These are phyloP conservation scores for Apostasia shenzhenica DNA, from an alignment of 106 monocot species.

Conservation along the genomic window DNA sequence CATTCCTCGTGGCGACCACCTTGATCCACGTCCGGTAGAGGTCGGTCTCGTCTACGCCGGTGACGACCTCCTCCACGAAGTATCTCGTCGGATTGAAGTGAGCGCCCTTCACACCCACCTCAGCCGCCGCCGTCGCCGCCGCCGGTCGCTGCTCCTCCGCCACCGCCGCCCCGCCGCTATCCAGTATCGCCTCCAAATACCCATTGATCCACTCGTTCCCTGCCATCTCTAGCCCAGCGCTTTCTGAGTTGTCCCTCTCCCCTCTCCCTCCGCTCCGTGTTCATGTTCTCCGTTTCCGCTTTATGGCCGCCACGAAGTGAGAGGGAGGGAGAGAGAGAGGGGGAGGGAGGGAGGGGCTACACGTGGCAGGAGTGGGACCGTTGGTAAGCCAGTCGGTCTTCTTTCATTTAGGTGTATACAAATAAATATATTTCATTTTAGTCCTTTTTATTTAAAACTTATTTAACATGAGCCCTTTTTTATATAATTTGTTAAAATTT, in stretches of 20 bases:
- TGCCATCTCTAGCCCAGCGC: slow-evolving; percentile 27
- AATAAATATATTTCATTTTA: too few relatives aligned
- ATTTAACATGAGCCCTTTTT: too few relatives aligned
- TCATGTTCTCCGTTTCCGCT: background rate
- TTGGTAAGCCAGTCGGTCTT: background rate
- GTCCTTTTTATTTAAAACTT: too few relatives aligned
- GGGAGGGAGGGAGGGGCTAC: too few relatives aligned
- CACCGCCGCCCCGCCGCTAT: slow-evolving; percentile 43
- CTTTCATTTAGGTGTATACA: too few relatives aligned
- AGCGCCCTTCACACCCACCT: slow-evolving; percentile 16
- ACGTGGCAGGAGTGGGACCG: background rate
- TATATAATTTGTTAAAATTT: too few relatives aligned
- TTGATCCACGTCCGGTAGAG: slow-evolving; percentile 94
- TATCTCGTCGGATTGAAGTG: slow-evolving; percentile 91
- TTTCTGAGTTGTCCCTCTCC: background rate
- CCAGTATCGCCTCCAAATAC: slow-evolving; percentile 93
- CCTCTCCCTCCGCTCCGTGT: background rate
- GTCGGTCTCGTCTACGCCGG: slow-evolving; percentile 79
- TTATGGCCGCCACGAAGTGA: background rate
- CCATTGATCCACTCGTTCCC: slow-evolving; percentile 99
- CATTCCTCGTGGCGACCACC: slow-evolving; percentile 85
- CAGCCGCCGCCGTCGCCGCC: slow-evolving; percentile 8
- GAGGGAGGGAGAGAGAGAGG: too few relatives aligned
- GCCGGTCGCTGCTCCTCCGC: slow-evolving; percentile 16
- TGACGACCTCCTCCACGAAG: slow-evolving; percentile 94